Conservation (phyloP, 306 rosid genomes). For the Gillenia trifoliata region DNA sequence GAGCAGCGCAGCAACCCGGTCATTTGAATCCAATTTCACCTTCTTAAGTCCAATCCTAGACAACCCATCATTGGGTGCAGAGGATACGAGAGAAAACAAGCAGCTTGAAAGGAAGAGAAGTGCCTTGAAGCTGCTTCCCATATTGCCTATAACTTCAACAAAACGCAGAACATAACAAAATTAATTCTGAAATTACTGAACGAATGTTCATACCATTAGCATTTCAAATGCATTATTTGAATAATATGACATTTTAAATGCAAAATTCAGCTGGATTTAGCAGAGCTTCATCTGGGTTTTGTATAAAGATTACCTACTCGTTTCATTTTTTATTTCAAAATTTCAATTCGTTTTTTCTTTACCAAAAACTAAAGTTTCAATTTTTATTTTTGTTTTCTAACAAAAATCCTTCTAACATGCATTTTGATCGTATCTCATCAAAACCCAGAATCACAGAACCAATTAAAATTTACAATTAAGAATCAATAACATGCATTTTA, state of each 20-base stretch:
- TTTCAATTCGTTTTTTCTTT: too few relatives aligned
- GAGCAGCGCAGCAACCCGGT: constrained; percentile 33
- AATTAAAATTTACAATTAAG: too few relatives aligned
- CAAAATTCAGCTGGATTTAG: neutral
- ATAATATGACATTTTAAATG: neutral
- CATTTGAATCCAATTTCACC: constrained; percentile 34
- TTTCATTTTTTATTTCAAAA: too few relatives aligned
- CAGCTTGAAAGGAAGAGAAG: constrained; percentile 41
- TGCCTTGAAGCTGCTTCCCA: constrained; percentile 42
- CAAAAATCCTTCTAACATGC: neutral
- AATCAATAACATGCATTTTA: too few relatives aligned
- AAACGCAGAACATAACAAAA: neutral
- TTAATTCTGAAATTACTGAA: neutral
- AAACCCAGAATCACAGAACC: neutral
- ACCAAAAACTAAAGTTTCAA: too few relatives aligned
- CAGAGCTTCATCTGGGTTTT: neutral
- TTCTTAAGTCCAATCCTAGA: constrained; percentile 71
- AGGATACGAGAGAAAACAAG: constrained; percentile 41
- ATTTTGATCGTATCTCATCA: too few relatives aligned
- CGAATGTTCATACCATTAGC: neutral
- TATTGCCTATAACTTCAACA: constrained; percentile 38
- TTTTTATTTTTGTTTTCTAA: too few relatives aligned
- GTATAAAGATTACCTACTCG: neutral
- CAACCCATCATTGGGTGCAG: constrained; percentile 47
- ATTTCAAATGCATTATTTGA: neutral